These are phyloP conservation scores for Termitomyces sp. DNA, from an alignment of 768 basidiomycete genomes.

Conservation along the genomic window DNA sequence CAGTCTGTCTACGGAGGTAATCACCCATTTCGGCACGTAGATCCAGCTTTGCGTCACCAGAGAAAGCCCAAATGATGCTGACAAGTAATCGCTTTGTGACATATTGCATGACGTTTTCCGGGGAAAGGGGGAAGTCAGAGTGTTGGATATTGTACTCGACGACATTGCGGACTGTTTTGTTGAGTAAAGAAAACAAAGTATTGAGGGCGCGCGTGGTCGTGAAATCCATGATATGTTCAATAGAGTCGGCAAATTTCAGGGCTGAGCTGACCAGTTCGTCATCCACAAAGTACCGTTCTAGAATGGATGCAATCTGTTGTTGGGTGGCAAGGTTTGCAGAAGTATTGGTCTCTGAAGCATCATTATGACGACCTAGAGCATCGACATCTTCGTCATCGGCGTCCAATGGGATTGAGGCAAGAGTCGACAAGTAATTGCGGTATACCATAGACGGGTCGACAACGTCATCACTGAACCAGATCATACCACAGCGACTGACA, in stretches of 20 bases:
- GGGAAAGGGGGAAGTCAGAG: conserved; percentile 85
- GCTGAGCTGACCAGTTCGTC: conserved; percentile 81
- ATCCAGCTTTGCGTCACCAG: conserved; percentile 92
- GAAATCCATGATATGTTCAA: conserved; percentile 99
- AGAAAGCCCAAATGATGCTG: conserved; percentile 96
- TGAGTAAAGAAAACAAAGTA: conserved; percentile 94
- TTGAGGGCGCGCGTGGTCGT: conserved; percentile 86
- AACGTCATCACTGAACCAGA: conserved; percentile 99
- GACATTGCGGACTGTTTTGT: conserved; percentile 91
- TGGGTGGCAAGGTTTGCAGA: conserved; percentile 71
- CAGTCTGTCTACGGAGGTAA: conserved; percentile 78
- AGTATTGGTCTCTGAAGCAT: conserved; percentile 42
- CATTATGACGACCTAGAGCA: conserved; percentile 54
- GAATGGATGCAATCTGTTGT: conserved; percentile 63
- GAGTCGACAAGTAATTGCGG: conserved; percentile 76
- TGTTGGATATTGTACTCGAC: conserved; percentile 95
- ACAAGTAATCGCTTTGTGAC: conserved; percentile 85
- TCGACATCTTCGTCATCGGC: conserved; percentile 86
- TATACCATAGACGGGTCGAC: conserved; percentile 91
- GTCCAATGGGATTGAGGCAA: conserved; percentile 73
- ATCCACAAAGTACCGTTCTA: conserved; percentile 78
- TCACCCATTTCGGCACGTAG: conserved; percentile 86
- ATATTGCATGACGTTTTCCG: conserved; percentile 86
- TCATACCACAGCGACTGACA: conserved; percentile 99
- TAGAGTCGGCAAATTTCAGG: conserved; percentile 72